phyloP scores from a whole-genome alignment of 164 flowering plant species.

The Paratinospora sagittata region DNA sequence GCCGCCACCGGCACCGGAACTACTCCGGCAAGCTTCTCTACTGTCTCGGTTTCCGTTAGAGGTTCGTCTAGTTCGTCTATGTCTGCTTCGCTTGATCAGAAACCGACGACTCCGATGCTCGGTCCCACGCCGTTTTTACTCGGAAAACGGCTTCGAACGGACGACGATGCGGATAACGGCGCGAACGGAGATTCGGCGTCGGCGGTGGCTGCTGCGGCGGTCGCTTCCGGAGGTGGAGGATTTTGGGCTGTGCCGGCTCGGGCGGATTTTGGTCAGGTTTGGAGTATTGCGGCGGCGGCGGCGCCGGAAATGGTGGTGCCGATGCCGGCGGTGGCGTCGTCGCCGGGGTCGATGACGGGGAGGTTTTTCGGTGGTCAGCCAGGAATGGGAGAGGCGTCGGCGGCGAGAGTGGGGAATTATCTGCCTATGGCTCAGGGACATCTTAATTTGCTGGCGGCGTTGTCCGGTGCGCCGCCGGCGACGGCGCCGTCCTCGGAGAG shows the following conservation, averaged over 20 bases:
- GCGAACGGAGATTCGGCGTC: constrained; percentile 22
- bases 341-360: constrained; percentile 30
- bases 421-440: constrained; percentile 58
- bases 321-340: constrained; percentile 15
- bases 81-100: constrained; percentile 44
- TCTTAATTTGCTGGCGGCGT: constrained; percentile 63
- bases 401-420: constrained; percentile 68
- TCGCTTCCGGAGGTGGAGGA: constrained; percentile 35
- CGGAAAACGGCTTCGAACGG: constrained; percentile 68
- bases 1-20: constrained; percentile 86
- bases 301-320: constrained; percentile 50
- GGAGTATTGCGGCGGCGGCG: constrained; percentile 79
- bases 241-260: constrained; percentile 84
- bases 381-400: constrained; percentile 65
- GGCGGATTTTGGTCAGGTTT: constrained; percentile 71
- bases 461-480: constrained; percentile 43
- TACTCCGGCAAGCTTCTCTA: constrained; percentile 75
- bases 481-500: constrained; percentile 34
- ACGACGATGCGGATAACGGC: constrained; percentile 32
- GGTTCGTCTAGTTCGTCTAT: constrained; percentile 21
- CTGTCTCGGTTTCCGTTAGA: constrained; percentile 50
- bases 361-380: constrained; percentile 36
- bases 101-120: constrained; percentile 27
- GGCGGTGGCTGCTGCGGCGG: constrained; percentile 22
- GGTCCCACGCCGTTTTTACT: constrained; percentile 59